Percentiles rank a stretch among this genome's conserved stretches.
These are phyloP conservation scores for Claviceps sp. DNA, from an alignment of 2,329 filamentous ascomycete genomes.

Conservation along the genomic window DNA sequence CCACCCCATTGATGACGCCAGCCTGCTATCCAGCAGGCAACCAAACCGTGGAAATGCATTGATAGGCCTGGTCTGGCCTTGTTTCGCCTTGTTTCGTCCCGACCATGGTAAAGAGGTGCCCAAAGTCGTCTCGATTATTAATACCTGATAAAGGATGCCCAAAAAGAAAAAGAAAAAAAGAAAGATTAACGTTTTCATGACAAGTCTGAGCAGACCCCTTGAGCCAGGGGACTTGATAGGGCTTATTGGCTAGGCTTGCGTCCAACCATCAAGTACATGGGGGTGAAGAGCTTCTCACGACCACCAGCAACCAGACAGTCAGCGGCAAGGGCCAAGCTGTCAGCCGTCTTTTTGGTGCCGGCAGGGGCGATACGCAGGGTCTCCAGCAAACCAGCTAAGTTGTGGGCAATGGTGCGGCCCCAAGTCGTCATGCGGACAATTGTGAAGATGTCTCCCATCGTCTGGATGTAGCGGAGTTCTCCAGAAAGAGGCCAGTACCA, in stretches of 20 bases:
- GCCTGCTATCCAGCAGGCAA: neutral
- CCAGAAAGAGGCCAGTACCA: slow-evolving; percentile 94
- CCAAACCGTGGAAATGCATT: neutral
- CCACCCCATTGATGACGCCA: slow-evolving; percentile 2
- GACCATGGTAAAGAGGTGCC: neutral
- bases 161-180: neutral
- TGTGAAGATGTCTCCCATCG: slow-evolving; percentile 66
- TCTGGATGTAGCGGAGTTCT: slow-evolving; percentile 70
- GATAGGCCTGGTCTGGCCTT: neutral
- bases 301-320: slow-evolving; percentile 82
- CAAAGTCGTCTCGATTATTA: neutral
- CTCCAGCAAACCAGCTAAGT: slow-evolving; percentile 66
- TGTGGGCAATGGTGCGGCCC: slow-evolving; percentile 63
- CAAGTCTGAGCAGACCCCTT: neutral
- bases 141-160: neutral
- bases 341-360: slow-evolving; percentile 89
- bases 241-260: slow-evolving; percentile 51
- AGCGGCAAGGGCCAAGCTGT: slow-evolving; percentile 68
- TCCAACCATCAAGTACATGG: slow-evolving; percentile 95
- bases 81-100: neutral
- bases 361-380: slow-evolving; percentile 58
- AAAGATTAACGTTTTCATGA: neutral
- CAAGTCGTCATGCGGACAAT: slow-evolving; percentile 81
- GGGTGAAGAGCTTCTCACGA: slow-evolving; percentile 84
- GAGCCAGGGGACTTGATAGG: no score